Base-by-base conservation (phyloP, 164 flowering plant species). In the Amborella trichopoda region DNA sequence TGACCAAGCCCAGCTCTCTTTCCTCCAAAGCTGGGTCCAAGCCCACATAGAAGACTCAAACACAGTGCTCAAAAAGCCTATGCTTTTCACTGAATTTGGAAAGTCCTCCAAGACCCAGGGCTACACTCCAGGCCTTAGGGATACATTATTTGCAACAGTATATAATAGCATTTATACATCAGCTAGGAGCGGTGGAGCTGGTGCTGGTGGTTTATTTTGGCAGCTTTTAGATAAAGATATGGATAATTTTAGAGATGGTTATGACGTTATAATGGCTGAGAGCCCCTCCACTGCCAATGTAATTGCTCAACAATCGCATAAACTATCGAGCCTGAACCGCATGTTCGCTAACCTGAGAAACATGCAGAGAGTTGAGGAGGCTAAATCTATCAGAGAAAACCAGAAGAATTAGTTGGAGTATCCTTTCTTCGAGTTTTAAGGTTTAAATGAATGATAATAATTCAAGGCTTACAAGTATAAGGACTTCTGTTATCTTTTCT, bases 131-230 rank as follows among this genome's bases (percentile, higher is more conserved):
- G 34, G 50, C 12, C 46, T 44, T 23, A 54, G 83, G 57, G 68
- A 78, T 42, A n/a, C 14, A 0, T 58, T 68, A n/a, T 72, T 70
- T 21, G 51, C 6, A 22, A 57, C 32, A 2, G 6, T 69, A 5
- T 74, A 58, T 36, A 40, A 61, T 27, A 40, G 36, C 0, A 48
- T 74, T 21, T 71, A 65, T 44, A 34, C 6, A 3, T 57, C 68
- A 11, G 76, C 70, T 4, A 61, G 28, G 3, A 26, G 42, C 6
- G 64, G 65, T 1, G 75, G 75, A 0, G 21, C 83, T 4, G 63
- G 59, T 24, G 54, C n/a, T 8, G 77, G 80, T 26, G 75, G 61
- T 23, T 42, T 72, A 2, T 74, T 71, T 26, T 77, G 84, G 80
- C 84, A 75, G 32, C 55, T 70, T 6, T 28, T 66, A 52, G 56